phyloP scores from a whole-genome alignment of 768 basidiomycete species.

The Leccinum broughii region DNA sequence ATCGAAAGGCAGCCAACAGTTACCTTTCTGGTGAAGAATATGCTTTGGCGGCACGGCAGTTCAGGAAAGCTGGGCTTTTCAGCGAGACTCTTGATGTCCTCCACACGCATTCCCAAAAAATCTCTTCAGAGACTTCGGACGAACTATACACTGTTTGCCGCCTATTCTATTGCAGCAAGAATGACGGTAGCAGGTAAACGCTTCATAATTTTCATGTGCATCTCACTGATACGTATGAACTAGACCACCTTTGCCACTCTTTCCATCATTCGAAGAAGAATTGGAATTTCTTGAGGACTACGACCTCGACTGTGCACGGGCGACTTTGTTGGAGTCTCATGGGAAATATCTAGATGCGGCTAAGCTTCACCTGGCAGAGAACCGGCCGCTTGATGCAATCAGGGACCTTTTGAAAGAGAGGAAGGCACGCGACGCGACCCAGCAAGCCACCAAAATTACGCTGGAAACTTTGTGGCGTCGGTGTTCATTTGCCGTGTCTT shows the following conservation, averaged over 20 bases:
- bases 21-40: conserved; percentile 46
- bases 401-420: conserved; percentile 41
- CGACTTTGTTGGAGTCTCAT: conserved; percentile 6
- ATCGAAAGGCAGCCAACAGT: conserved; percentile 44
- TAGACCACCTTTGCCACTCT: conserved; percentile 52
- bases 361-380: conserved; percentile 49
- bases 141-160: conserved; percentile 42
- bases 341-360: conserved; percentile 52
- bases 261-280: conserved; percentile 33
- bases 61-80: conserved; percentile 49
- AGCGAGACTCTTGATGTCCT: conserved; percentile 54
- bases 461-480: conserved; percentile 47
- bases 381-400: conserved; percentile 48
- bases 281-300: no score
- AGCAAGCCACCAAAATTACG: conserved; percentile 40
- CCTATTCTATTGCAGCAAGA: conserved; percentile 25
- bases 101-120: conserved; percentile 29
- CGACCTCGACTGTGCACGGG: no score
- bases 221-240: conserved; percentile 4
- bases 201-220: not conserved
- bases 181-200: conserved; percentile 21
- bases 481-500: conserved; percentile 41
- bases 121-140: conserved; percentile 33
- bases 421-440: conserved; percentile 26
- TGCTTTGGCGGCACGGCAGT: conserved; percentile 45